phyloP scores from a whole-genome alignment of 2,329 filamentous ascomycete genomes.

The Chrysoporthe deuterocubensis region DNA sequence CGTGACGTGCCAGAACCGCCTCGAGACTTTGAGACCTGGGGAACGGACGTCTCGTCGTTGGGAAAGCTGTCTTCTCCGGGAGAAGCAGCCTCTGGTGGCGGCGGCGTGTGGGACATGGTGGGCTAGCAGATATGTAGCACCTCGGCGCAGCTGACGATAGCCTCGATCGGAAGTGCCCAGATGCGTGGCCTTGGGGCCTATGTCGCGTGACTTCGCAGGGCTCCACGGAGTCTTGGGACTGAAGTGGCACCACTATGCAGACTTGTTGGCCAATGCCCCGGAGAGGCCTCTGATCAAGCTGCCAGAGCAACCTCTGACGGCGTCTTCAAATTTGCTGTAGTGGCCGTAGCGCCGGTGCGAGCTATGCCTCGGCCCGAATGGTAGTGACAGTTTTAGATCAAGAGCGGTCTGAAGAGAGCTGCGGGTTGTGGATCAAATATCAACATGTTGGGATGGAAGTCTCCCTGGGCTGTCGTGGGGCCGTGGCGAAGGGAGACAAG shows the following conservation, averaged over 20 bases:
- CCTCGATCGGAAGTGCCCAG: conserved; percentile 32
- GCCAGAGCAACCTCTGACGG: background rate
- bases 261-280: background rate
- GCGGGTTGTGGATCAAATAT: conserved; percentile 3
- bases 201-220: background rate
- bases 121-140: background rate
- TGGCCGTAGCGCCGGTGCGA: background rate
- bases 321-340: background rate
- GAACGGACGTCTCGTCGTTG: conserved; percentile 7
- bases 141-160: conserved; percentile 16
- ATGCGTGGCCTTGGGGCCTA: conserved; percentile 11
- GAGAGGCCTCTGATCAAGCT: background rate
- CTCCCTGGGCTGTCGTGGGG: background rate
- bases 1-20: conserved; percentile 41
- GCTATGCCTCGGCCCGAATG: background rate
- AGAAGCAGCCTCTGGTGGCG: conserved; percentile 12
- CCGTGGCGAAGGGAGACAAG: background rate
- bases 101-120: conserved; percentile 22
- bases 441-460: conserved; percentile 8
- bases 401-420: background rate
- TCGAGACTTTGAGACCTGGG: conserved; percentile 26
- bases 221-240: background rate
- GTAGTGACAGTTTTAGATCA: background rate
- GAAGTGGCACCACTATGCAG: background rate
- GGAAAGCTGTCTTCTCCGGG: background rate